Evolutionary conservation across 176 grass and related monocot genomes (phyloP).

Genomic region (Tuctoria greenei): DNA sequence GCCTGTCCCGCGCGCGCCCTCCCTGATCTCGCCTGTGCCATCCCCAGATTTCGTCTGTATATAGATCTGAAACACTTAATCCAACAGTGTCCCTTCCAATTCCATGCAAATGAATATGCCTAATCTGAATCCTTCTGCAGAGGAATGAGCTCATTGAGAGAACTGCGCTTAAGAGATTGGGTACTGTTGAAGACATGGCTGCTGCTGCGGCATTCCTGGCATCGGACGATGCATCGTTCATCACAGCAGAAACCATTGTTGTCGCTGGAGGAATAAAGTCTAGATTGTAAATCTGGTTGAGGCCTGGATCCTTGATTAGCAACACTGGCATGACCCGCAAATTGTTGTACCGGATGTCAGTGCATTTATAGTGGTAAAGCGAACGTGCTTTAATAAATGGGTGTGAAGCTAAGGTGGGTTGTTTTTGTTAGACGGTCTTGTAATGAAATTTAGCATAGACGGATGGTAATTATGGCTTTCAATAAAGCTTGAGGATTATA

Average conservation of each 20-base stretch:
- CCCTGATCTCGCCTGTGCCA: too few relatives aligned
- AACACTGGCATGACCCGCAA: conserved; percentile 3
- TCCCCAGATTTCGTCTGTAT: too few relatives aligned
- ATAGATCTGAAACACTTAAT: background rate
- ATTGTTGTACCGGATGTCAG: background rate
- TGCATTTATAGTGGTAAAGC: too few relatives aligned
- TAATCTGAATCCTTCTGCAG: conserved; percentile 49
- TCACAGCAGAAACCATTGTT: conserved; percentile 89
- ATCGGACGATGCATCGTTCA: conserved; percentile 80
- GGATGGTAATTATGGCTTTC: too few relatives aligned
- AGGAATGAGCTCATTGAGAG: conserved; percentile 57
- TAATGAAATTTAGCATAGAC: too few relatives aligned
- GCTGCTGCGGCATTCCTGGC: conserved; percentile 70
- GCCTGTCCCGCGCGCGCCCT: too few relatives aligned
- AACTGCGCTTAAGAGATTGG: conserved; percentile 71
- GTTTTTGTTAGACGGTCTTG: too few relatives aligned
- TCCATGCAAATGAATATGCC: conserved; percentile 18
- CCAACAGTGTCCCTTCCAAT: conserved; percentile 1
- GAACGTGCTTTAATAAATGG: too few relatives aligned
- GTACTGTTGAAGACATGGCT: conserved; percentile 78
- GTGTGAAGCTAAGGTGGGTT: too few relatives aligned
- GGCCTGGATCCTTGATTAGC: background rate
- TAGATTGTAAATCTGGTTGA: conserved; percentile 47
- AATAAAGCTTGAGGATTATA: too few relatives aligned
- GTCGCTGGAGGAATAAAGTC: conserved; percentile 78